Base-by-base conservation (phyloP, 352 stramenopile genomes). In the Phytophthora sp. region DNA sequence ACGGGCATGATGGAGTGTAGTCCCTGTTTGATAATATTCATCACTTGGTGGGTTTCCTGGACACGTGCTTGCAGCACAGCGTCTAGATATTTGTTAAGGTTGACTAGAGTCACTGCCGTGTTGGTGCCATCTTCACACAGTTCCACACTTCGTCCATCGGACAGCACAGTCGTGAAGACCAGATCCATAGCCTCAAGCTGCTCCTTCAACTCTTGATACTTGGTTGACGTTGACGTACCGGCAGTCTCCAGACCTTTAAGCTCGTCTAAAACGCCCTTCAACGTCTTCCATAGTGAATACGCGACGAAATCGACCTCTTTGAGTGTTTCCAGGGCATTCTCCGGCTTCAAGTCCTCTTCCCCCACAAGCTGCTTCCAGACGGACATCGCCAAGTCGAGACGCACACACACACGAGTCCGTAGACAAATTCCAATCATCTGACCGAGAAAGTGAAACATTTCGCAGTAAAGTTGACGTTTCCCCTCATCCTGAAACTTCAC, bases 371-470 rank as follows among this genome's bases (percentile, higher is more conserved):
- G 74, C 55, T 94, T 89, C 84, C 86, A 96, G 15, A 92, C 81
- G 0, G 71, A 80, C 36, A 80, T 80, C 1, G 83, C 81, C 6
- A 96, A 64, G 47, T 93, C 84, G 1, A 96, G 71, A 12, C 84
- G 83, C 16, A 94, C 71, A 20, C 86, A 90, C 1, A 97, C 87
- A 1, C 82, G 70, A 41, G 82, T 96, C 8, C 91, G 82, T 7
- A 98, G 69, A 41, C 89, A 91, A 29, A 92, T 91, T 1, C 90
- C 93, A 9, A 98, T 76, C 66, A 98, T 88, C 63, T 98, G 85
- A 1, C 93, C 93, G 12, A 98, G 55, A 46, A 98, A 98, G 36
- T 84, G 75, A 41, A 93, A 95, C 83, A 96, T 95, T 47, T 97
- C 88, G 16, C 76, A 68, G 27, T 90, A 78, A 1, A 97, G 56